A percentile compares a stretch with the other conserved stretches of the same genome.
Conservation (phyloP, 768 basidiomycete genomes). For the Mycena indigotica region DNA sequence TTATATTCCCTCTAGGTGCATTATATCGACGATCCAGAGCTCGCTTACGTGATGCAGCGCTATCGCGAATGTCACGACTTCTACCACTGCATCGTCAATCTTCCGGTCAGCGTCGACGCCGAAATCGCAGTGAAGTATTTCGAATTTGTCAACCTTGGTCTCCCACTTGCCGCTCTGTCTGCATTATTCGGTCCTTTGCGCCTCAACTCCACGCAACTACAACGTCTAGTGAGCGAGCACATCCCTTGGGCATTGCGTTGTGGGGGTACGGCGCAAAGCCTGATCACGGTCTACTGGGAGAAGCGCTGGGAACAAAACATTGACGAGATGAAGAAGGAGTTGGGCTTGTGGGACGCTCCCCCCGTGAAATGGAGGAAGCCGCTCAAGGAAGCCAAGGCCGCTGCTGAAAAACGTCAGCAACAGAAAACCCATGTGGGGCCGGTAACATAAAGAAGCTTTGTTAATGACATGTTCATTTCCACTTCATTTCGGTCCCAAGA, state of each 20-base stretch:
- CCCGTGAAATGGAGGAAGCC: constrained; percentile 69
- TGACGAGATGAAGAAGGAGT: constrained; percentile 79
- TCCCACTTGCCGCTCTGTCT: constrained; percentile 85
- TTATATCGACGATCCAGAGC: constrained; percentile 92
- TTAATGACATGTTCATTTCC: constrained; percentile 13
- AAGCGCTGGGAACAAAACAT: constrained; percentile 86
- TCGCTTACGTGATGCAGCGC: constrained; percentile 97
- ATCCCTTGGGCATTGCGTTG: constrained; percentile 91
- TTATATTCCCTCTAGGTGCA: constrained; percentile 62
- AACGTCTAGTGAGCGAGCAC: constrained; percentile 73
- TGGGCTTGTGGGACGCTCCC: constrained; percentile 86
- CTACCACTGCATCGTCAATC: constrained; percentile 87
- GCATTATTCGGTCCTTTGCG: constrained; percentile 79
- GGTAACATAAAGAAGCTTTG: background rate
- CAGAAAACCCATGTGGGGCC: background rate
- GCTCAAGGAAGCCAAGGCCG: constrained; percentile 61
- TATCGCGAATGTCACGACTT: constrained; percentile 99
- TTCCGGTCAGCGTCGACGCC: constrained; percentile 87
- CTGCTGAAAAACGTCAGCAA: constrained; percentile 34
- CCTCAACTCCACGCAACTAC: constrained; percentile 56
- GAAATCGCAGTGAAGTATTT: constrained; percentile 95
- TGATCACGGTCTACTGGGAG: constrained; percentile 96
- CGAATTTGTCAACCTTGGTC: constrained; percentile 88
- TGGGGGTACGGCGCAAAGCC: constrained; percentile 69
- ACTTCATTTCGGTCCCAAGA: constrained; percentile 17